Evolutionary conservation across 2,329 filamentous ascomycete genomes (phyloP), one percentile per base, ranked within the genome.

Genomic region (Xylariaceae sp.): DNA sequence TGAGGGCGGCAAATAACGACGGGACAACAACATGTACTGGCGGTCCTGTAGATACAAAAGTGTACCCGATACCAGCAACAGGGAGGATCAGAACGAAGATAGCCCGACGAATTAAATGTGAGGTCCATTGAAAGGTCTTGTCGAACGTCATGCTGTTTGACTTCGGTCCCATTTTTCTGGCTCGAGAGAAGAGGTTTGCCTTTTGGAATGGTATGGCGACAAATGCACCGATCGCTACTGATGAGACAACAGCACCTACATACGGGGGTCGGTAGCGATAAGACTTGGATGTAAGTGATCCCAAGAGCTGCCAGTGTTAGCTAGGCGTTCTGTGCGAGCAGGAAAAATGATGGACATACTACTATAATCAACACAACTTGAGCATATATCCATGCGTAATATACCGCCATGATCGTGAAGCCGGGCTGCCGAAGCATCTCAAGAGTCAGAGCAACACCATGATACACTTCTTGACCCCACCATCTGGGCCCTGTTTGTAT

Each of bases 401-500:
- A 92, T n/a, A 88, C 54, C 1, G 86, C 80, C 63, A 92, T 75
- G 31, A 90, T 70, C n/a, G 83, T 69, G 65, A 91, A 92, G 0
- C 88, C 88, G 3, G 86, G 81, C 64, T 92, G 88, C 36, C 79
- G 80, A 46, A 90, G 73, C 88, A 92, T 91, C 62, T 85, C 82
- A 17, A 80, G 66, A 44, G 80, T 84, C 42, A 93, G 74, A 16
- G 82, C 73, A 17, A 88, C 63, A 10, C 88, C 89, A 42, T 89
- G 87, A 68, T 83, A 83, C 18, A 90, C 79, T 66, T 92, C 88
- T 66, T 92, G 81, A 44, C 83, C 86, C 87, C 87, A 91, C 81
- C 87, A 90, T 60, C 74, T 83, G 0, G 88, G 89, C 0, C 87
- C 87, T 45, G 83, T 85, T 48, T 86, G 81, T 48, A 82, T 79